Evolutionary conservation across 257 asterid genomes (phyloP).

Genomic region (Petunia axillaris): DNA sequence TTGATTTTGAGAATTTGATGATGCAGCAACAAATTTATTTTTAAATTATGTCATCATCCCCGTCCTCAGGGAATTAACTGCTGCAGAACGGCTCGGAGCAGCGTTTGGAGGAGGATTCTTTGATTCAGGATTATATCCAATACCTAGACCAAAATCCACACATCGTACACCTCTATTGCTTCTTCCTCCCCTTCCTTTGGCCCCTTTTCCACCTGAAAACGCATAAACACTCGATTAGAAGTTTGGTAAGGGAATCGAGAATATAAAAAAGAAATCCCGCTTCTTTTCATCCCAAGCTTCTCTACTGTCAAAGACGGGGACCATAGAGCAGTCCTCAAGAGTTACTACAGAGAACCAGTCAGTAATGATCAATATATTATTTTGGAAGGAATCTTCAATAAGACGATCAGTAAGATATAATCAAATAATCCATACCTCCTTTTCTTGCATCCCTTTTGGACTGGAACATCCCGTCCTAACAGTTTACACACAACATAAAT

Average conservation of each 20-base stretch:
- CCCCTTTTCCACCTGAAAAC: conserved; percentile 86
- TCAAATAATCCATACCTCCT: conserved; percentile 67
- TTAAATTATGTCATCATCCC: conserved; percentile 86
- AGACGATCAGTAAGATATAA: conserved; percentile 20
- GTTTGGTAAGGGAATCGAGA: conserved; percentile 14
- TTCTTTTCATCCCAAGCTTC: not conserved
- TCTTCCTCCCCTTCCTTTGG: conserved; percentile 88
- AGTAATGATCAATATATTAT: not conserved
- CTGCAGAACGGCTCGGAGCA: conserved; percentile 63
- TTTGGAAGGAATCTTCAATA: not conserved
- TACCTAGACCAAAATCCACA: conserved; percentile 92
- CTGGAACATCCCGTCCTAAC: conserved; percentile 95
- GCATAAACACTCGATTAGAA: not conserved
- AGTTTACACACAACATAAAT: conserved; percentile 40
- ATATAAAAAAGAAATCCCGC: not conserved
- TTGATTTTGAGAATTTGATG: conserved; percentile 73
- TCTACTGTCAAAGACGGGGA: not conserved
- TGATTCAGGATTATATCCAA: conserved; percentile 77
- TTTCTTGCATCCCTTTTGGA: conserved; percentile 97
- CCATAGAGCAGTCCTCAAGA: conserved; percentile 3
- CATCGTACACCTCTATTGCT: conserved; percentile 89
- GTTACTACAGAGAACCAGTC: not conserved
- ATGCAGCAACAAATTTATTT: conserved; percentile 86
- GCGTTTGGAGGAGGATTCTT: conserved; percentile 44
- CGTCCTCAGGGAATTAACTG: conserved; percentile 67